Evolutionary conservation across 1,284 basidiomycete genomes (phyloP).

Genomic region (Leccinum fallax): DNA sequence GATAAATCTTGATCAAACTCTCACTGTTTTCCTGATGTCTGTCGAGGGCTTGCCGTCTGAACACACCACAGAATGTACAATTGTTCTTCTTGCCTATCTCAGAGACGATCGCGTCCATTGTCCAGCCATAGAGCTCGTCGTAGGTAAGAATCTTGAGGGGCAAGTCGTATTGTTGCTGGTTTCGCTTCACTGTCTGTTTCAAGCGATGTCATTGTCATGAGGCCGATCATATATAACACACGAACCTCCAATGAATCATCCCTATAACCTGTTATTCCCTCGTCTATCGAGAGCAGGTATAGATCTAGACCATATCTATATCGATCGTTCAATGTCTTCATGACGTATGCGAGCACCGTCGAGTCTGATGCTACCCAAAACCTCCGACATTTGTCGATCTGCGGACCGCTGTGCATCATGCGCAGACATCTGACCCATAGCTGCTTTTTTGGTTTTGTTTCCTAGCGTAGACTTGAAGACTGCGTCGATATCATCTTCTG

Average conservation of each 20-base stretch:
- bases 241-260: slow-evolving; percentile 95
- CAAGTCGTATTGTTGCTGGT: slow-evolving; percentile 93
- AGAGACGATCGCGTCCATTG: slow-evolving; percentile 96
- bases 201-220: slow-evolving; percentile 8
- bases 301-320: slow-evolving; percentile 93
- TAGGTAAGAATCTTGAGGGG: slow-evolving; percentile 97
- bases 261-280: slow-evolving; percentile 97
- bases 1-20: no score
- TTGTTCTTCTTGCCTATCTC: slow-evolving; percentile 98
- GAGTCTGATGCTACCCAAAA: slow-evolving; percentile 68
- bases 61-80: slow-evolving; percentile 99
- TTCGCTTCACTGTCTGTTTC: slow-evolving; percentile 91
- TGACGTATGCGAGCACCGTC: slow-evolving; percentile 95
- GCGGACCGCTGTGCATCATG: slow-evolving; percentile 14
- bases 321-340: slow-evolving; percentile 93
- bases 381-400: slow-evolving; percentile 37
- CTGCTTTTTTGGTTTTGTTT: slow-evolving; percentile 55
- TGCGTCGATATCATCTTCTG: slow-evolving; percentile 67
- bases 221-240: background rate
- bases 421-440: slow-evolving; percentile 7
- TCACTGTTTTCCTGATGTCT: slow-evolving; percentile 37
- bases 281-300: slow-evolving; percentile 95
- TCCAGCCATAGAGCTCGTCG: slow-evolving; percentile 98
- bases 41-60: slow-evolving; percentile 94
- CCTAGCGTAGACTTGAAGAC: slow-evolving; percentile 63